Conservation (phyloP, 192 early-diverging fungal species). For the Entomortierella parvispora region DNA sequence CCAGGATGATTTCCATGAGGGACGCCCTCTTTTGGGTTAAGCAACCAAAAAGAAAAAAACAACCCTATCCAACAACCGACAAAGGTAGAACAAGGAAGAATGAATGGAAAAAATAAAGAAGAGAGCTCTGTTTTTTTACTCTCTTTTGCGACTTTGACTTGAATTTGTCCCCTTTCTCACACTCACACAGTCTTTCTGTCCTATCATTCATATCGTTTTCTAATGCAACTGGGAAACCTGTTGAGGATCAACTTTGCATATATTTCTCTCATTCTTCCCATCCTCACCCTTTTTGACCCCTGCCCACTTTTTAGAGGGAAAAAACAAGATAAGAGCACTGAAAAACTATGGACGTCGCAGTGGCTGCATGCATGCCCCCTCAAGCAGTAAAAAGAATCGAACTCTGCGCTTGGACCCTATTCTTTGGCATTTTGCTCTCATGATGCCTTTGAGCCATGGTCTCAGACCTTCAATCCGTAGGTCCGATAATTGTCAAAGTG, state of each 20-base stretch:
- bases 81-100: slow-evolving; percentile 2
- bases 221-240: too few relatives aligned
- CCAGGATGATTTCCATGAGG: slow-evolving; percentile 33
- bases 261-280: too few relatives aligned
- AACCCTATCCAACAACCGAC: background rate
- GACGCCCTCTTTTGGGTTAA: slow-evolving; percentile 44
- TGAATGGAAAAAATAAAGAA: slow-evolving; percentile 1
- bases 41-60: background rate
- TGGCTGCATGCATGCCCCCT: too few relatives aligned
- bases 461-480: too few relatives aligned
- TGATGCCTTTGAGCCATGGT: too few relatives aligned
- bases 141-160: slow-evolving; percentile 1
- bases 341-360: too few relatives aligned
- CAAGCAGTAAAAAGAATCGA: background rate
- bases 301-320: too few relatives aligned
- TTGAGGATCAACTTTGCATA: too few relatives aligned
- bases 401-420: background rate
- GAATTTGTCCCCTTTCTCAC: background rate
- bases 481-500: too few relatives aligned
- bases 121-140: background rate
- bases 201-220: too few relatives aligned
- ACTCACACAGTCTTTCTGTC: too few relatives aligned
- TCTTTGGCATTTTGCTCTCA: slow-evolving; percentile 8
- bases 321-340: too few relatives aligned
- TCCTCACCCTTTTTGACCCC: background rate